A percentile compares a stretch with the other conserved stretches of the same genome.
phyloP scores from a whole-genome alignment of 192 early-diverging fungal species.

The Podochytrium sp. region DNA sequence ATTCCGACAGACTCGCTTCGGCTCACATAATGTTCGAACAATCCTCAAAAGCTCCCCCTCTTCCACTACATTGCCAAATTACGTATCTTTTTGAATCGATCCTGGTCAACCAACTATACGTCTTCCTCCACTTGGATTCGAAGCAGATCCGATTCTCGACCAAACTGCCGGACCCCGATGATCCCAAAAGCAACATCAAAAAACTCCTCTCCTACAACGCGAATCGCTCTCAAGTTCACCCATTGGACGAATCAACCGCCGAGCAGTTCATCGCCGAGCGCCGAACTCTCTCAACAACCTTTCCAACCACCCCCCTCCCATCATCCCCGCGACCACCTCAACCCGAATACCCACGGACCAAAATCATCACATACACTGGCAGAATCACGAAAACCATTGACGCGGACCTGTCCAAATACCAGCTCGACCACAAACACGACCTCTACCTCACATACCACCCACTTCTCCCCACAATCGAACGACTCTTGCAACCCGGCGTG shows the following conservation, averaged over 20 bases:
- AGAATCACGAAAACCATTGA: slow-evolving; percentile 12
- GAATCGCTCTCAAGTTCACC: not conserved
- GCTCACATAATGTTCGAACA: slow-evolving; percentile 14
- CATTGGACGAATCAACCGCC: not conserved
- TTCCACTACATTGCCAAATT: not conserved
- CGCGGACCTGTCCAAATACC: not conserved
- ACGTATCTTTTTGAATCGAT: not conserved
- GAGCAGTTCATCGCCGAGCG: not conserved
- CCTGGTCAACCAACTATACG: not conserved
- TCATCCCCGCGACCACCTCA: too few species aligned
- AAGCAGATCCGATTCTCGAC: slow-evolving; percentile 18
- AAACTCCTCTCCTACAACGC: not conserved
- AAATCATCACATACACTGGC: not conserved
- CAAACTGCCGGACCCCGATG: not conserved
- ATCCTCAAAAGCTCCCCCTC: not conserved
- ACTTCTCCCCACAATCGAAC: not conserved
- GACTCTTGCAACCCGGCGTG: not conserved
- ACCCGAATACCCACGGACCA: too few species aligned
- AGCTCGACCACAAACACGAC: slow-evolving; percentile 22
- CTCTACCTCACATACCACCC: slow-evolving; percentile 10
- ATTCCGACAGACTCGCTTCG: not conserved
- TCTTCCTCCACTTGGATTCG: not conserved
- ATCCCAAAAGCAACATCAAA: slow-evolving; percentile 16
- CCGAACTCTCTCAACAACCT: not conserved
- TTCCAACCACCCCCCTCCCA: not conserved